A percentile compares a stretch with the other conserved stretches of the same genome.
These are phyloP conservation scores for Calonectria pseudoreteaudii DNA, from an alignment of 2,329 filamentous ascomycete genomes.

Conservation along the genomic window DNA sequence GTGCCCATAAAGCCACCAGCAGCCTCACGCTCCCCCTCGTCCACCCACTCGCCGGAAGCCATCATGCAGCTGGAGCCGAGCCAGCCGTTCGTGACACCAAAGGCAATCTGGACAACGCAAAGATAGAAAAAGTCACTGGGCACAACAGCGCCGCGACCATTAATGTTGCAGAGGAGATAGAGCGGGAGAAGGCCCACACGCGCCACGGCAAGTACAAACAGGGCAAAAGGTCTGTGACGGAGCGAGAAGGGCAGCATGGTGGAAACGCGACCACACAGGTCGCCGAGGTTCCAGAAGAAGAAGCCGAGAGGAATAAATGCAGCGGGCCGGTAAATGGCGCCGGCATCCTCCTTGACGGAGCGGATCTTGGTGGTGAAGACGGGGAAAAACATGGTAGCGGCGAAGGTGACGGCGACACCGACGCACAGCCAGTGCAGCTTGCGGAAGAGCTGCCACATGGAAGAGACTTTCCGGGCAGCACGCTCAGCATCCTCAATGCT, in stretches of 20 bases:
- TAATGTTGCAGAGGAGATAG: conserved; percentile 91
- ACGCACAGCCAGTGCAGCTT: conserved; percentile 84
- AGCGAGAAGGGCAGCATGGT: conserved; percentile 70
- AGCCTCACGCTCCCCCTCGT: conserved; percentile 84
- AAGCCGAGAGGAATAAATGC: conserved; percentile 92
- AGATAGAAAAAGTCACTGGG: conserved; percentile 90
- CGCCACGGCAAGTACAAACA: conserved; percentile 76
- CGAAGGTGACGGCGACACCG: conserved; percentile 85
- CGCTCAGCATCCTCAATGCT: conserved; percentile 66
- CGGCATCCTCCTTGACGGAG: conserved; percentile 55
- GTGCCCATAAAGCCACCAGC: conserved; percentile 95
- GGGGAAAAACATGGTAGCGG: conserved; percentile 92
- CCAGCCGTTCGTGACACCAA: conserved; percentile 89
- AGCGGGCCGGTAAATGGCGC: conserved; percentile 74
- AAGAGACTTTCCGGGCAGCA: conserved; percentile 61
- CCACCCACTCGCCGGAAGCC: conserved; percentile 84
- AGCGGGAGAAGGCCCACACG: conserved; percentile 82
- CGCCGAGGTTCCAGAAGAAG: conserved; percentile 93
- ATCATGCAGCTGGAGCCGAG: conserved; percentile 93
- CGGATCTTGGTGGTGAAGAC: conserved; percentile 82
- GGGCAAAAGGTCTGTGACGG: conserved; percentile 69
- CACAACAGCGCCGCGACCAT: conserved; percentile 78
- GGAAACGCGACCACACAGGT: conserved; percentile 80
- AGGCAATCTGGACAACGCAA: conserved; percentile 82
- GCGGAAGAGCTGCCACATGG: conserved; percentile 74